These are phyloP conservation scores for Gossypium davidsonii DNA, from an alignment of 441 rosid species.

Conservation along the genomic window DNA sequence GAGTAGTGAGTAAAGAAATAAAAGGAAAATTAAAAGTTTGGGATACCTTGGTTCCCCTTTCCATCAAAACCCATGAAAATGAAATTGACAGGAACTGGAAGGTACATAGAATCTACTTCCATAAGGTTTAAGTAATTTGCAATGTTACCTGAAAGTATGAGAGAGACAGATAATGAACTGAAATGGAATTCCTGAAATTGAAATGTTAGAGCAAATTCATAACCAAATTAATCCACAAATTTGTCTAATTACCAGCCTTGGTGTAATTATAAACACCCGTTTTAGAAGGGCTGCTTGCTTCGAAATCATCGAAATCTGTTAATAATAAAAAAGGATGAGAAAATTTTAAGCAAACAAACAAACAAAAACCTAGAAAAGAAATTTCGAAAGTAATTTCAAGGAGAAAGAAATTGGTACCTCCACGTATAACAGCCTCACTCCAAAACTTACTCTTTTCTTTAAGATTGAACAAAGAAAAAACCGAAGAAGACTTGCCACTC, in stretches of 20 bases:
- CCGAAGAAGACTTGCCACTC: slow-evolving; percentile 48
- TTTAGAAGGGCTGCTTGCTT: slow-evolving; percentile 46
- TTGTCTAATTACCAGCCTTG: slow-evolving; percentile 55
- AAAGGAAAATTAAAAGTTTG: background rate
- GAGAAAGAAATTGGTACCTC: slow-evolving; percentile 23
- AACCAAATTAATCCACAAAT: background rate
- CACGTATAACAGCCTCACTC: slow-evolving; percentile 81
- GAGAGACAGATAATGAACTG: background rate
- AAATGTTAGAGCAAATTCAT: background rate
- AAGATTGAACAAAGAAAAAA: slow-evolving; percentile 86
- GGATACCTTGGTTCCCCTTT: slow-evolving; percentile 87
- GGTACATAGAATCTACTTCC: slow-evolving; percentile 83
- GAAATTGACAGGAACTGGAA: slow-evolving; percentile 92
- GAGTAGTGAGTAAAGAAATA: background rate
- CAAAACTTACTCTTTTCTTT: slow-evolving; percentile 81
- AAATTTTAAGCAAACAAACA: slow-evolving; percentile 3
- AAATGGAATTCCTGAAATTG: background rate
- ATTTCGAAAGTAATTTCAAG: background rate
- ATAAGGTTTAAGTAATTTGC: slow-evolving; percentile 79
- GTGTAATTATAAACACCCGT: slow-evolving; percentile 65
- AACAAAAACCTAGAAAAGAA: background rate
- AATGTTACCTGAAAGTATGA: slow-evolving; percentile 51
- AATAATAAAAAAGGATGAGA: background rate
- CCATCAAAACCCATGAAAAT: slow-evolving; percentile 96
- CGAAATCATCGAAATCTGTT: slow-evolving; percentile 72